Conservation (phyloP, 495 filamentous ascomycete genomes). For the Xylaria flabelliformis region DNA sequence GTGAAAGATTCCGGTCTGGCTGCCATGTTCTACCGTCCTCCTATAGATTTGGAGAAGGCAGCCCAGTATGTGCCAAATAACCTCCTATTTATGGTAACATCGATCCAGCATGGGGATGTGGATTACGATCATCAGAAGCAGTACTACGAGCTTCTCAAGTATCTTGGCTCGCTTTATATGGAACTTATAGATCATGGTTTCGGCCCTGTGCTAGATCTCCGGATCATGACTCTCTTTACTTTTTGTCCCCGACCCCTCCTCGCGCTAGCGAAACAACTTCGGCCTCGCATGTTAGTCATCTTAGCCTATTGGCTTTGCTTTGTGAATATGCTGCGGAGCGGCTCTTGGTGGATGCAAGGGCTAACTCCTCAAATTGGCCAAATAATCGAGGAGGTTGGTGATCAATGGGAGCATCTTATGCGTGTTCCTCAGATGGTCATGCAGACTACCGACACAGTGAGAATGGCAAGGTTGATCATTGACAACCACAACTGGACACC, state of each 20-base stretch:
- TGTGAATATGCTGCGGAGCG: constrained; percentile 39
- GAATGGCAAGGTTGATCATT: constrained; percentile 44
- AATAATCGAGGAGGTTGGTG: constrained; percentile 46
- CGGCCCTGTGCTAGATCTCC: constrained; percentile 43
- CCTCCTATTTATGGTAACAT: constrained; percentile 52
- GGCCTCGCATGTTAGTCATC: constrained; percentile 62
- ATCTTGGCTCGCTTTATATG: constrained; percentile 52
- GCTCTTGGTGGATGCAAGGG: constrained; percentile 55
- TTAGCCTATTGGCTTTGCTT: constrained; percentile 56
- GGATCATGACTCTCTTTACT: constrained; percentile 52
- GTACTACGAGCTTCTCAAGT: constrained; percentile 49
- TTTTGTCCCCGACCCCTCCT: constrained; percentile 59
- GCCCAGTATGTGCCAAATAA: constrained; percentile 45
- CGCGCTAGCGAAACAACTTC: constrained; percentile 53
- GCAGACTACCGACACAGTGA: constrained; percentile 26
- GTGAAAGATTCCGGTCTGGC: constrained; percentile 43
- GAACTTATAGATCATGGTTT: constrained; percentile 48
- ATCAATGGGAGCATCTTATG: constrained; percentile 44
- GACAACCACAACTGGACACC: constrained; percentile 46
- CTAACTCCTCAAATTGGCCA: constrained; percentile 49
- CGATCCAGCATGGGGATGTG: constrained; percentile 40
- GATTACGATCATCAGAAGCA: constrained; percentile 38
- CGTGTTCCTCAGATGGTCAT: constrained; percentile 45
- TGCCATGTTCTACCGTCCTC: constrained; percentile 47
- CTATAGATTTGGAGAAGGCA: constrained; percentile 45